Evolutionary conservation across 2,329 filamentous ascomycete genomes (phyloP), one percentile per base, ranked within the genome.

Genomic region (Aaosphaeria pasadenensis): DNA sequence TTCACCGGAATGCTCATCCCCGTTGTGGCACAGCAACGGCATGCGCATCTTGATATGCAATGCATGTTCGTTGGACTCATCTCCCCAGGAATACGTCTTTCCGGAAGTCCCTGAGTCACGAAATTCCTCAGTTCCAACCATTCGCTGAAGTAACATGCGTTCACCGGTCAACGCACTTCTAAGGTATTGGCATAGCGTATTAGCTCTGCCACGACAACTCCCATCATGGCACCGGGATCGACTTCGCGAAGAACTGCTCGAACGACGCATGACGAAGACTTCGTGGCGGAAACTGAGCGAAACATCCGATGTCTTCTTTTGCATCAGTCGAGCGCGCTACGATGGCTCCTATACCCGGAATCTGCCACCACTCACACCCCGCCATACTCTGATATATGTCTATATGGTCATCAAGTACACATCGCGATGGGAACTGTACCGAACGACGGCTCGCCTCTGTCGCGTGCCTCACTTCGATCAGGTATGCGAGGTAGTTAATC

Each of bases 391-490:
- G 5, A 58, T 72, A 1, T 74, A 74, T 48, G 53, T 50, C 1
- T 77, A 77, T 54, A 73, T 77, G 66, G 5, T 77, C 2, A 60
- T 58, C n/a, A 77, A 77, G 53, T 75, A 67, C 49, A 74, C 71
- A 0, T 68, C 64, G 6, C 64, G 74, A 13, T 76, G 71, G 69
- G 46, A 48, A 7, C 76, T 77, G 49, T 77, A 74, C 49, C 67
- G 64, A 31, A 53, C 55, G 1, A 66, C 66, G 6, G 71, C 73
- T 5, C 49, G 50, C 4, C 45, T 73, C 1, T 72, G 69, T 47
- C 43, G 17, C 17, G 17, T 24, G 17, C 17, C 17, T 24, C 17
- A 24, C 17, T 24, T 24, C 45, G 41, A 48, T 4, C 40, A 46
- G 3, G 64, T 77, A 2, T 56, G 70, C 5, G 75, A 77, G 59